Evolutionary conservation across 495 filamentous ascomycete genomes (phyloP).

Genomic region (Daldinia loculata): DNA sequence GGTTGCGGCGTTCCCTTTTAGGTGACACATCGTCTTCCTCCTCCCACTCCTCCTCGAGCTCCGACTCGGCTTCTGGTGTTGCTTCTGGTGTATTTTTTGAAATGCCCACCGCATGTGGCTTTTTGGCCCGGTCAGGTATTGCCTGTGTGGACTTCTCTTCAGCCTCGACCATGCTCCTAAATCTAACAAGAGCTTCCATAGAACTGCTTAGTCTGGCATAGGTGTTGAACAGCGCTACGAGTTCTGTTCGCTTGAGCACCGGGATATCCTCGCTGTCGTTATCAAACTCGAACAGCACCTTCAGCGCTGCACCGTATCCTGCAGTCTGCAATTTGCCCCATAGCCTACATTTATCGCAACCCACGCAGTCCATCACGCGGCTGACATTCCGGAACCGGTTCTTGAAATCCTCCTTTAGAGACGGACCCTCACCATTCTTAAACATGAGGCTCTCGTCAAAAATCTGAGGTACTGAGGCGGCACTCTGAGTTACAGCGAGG

Average conservation of each 20-base stretch:
- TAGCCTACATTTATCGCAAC: conserved; percentile 96
- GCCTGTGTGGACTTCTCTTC: conserved; percentile 53
- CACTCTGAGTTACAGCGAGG: conserved; percentile 72
- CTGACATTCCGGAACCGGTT: conserved; percentile 97
- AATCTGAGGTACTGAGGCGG: conserved; percentile 72
- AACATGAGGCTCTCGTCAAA: conserved; percentile 98
- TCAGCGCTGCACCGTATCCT: conserved; percentile 93
- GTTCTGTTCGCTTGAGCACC: conserved; percentile 81
- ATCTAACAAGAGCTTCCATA: conserved; percentile 75
- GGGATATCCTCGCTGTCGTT: conserved; percentile 75
- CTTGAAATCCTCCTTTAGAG: conserved; percentile 94
- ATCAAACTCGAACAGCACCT: conserved; percentile 95
- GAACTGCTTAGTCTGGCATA: conserved; percentile 84
- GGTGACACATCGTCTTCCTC: conserved; percentile 47
- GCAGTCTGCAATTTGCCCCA: conserved; percentile 99
- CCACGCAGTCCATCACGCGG: conserved; percentile 97
- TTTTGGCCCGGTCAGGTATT: conserved; percentile 54
- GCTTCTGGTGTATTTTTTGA: conserved; percentile 21
- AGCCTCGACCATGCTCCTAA: conserved; percentile 73
- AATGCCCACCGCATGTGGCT: conserved; percentile 56
- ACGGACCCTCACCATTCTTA: conserved; percentile 71
- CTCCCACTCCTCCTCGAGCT: conserved; percentile 41
- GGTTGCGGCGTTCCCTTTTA: conserved; percentile 35
- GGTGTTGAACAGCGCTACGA: conserved; percentile 94
- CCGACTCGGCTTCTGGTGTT: conserved; percentile 21